These are phyloP conservation scores for Hansfordia pulvinata DNA, from an alignment of 2,329 filamentous ascomycete genomes.

Conservation along the genomic window DNA sequence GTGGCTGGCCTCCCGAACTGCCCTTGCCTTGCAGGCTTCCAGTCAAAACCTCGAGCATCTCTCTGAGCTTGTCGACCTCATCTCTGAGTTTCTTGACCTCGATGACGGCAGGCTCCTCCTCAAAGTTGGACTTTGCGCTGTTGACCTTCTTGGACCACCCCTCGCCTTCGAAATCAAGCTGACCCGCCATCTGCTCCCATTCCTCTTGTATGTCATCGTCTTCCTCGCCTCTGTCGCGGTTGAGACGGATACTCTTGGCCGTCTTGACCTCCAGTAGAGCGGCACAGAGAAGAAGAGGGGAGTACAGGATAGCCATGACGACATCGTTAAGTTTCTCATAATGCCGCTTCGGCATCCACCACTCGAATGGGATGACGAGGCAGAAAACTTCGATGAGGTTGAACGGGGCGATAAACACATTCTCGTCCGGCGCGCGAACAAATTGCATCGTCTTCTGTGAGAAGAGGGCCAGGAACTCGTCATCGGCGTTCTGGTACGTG, in stretches of 20 bases:
- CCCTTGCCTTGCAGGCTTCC: conserved; percentile 7
- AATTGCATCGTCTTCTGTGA: conserved; percentile 94
- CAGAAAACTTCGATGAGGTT: conserved; percentile 82
- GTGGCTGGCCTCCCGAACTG: conserved; percentile 8
- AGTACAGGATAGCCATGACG: conserved; percentile 79
- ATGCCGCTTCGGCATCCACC: conserved; percentile 68
- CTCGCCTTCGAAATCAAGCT: conserved; percentile 68
- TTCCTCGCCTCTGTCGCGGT: conserved; percentile 67
- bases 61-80: conserved; percentile 45
- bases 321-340: conserved; percentile 81
- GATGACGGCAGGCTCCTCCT: conserved; percentile 60
- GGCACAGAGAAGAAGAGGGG: conserved; percentile 66
- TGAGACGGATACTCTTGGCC: conserved; percentile 54
- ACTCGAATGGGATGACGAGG: conserved; percentile 73
- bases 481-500: conserved; percentile 83
- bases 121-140: conserved; percentile 66
- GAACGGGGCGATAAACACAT: conserved; percentile 93
- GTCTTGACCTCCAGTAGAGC: conserved; percentile 56
- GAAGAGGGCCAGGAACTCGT: conserved; percentile 91
- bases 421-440: conserved; percentile 91
- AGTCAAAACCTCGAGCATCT: conserved; percentile 21
- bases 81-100: conserved; percentile 48
- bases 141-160: conserved; percentile 76
- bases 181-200: conserved; percentile 71
- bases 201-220: conserved; percentile 85